Evolutionary conservation across 148 eudicot genomes (phyloP).

Genomic region (Beta vulgaris): DNA sequence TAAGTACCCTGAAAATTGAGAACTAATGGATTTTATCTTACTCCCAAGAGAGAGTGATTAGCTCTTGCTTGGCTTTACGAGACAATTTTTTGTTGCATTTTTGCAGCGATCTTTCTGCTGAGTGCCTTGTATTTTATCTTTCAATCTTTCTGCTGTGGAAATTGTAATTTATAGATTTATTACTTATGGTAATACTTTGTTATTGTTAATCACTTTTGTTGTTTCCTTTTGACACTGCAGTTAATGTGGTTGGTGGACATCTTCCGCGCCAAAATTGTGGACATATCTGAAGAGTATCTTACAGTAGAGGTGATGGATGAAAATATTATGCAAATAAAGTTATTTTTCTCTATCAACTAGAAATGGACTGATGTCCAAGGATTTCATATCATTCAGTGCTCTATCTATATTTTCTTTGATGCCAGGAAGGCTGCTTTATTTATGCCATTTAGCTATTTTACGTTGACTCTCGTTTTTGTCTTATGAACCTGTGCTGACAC

Average conservation of each 20-base stretch:
- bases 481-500: no score
- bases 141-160: background rate
- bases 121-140: background rate
- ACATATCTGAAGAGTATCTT: conserved; percentile 52
- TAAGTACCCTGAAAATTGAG: background rate
- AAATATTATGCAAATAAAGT: background rate
- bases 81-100: background rate
- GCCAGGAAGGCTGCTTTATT: no score
- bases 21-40: background rate
- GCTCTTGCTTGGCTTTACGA: background rate
- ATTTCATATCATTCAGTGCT: background rate
- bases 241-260: conserved; percentile 69
- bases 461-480: no score
- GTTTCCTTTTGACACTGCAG: conserved; percentile 28
- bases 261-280: conserved; percentile 65
- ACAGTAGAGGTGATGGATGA: conserved; percentile 53
- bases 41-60: background rate
- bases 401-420: background rate
- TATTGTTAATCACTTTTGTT: background rate
- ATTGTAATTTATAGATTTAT: background rate
- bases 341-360: background rate
- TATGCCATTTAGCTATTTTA: no score
- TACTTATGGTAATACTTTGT: background rate
- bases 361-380: background rate
- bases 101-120: background rate